Evolutionary conservation across 495 filamentous ascomycete species (phyloP), one percentile per base, ranked within the genome.

Genomic region (Thermothielavioides terrestris): DNA sequence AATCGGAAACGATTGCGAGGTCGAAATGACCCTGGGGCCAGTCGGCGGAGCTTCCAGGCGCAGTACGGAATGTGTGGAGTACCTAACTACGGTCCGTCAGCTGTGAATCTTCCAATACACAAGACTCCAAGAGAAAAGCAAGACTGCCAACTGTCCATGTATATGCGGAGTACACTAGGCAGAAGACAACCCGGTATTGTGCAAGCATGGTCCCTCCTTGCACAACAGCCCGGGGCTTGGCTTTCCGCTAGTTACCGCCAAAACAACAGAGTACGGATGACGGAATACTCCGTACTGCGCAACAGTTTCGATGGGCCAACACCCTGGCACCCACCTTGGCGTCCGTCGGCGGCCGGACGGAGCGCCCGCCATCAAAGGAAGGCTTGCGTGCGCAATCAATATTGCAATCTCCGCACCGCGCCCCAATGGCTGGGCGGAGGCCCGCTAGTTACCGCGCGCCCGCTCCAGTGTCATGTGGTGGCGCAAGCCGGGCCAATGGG

Each of bases 401-500:
- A 59, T 56, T 59, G 27, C 55, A 54, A 59, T 54, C 46, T 55
- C 45, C 38, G 25, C 37, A 15, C 42, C 18, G 49, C 46, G 44
- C 53, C 46, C 49, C 32, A 58, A 55, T 61, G 58, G 52, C 43
- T 52, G 44, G n/a, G 15, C 32, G 40, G 26, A 39, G 38, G 22
- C 31, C 51, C 35, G 34, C 53, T 60, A n/a, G n/a, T n/a, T n/a
- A 54, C 50, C 52, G 46, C 21, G 27, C 15, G 20, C 23, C 11
- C 31, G 42, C n/a, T n/a, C n/a, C n/a, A n/a, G n/a, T n/a, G n/a
- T n/a, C n/a, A 42, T 53, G 42, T 11, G 17, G 56, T 58, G 61
- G 61, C 61, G 61, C 45, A 50, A 60, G 54, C 37, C 30, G 15
- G 50, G 27, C 61, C 56, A 64, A 64, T 64, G 3, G n/a, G 0